Evolutionary conservation across 306 rosid species (phyloP).

Genomic region (Cicer yamashitae): DNA sequence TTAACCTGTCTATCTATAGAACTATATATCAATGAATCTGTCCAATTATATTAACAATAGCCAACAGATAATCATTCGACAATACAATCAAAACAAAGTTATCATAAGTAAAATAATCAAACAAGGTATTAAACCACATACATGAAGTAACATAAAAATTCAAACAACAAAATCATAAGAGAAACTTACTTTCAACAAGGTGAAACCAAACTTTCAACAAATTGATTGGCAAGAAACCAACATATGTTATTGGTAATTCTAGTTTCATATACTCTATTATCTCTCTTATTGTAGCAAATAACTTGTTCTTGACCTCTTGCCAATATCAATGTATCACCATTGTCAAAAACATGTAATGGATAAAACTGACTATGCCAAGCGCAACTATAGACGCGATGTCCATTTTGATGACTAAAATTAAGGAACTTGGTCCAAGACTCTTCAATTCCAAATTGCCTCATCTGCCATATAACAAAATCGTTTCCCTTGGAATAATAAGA

Average conservation of each 20-base stretch:
- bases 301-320: rapidly evolving
- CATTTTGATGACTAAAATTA: not conserved
- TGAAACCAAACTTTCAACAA: not conserved
- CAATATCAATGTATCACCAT: not conserved
- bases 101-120: not conserved
- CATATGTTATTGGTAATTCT: not conserved
- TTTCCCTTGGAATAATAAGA: not conserved
- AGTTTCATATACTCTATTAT: not conserved
- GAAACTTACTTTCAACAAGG: not conserved
- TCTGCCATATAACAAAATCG: not conserved
- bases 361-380: not conserved
- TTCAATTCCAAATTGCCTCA: not conserved
- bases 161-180: not conserved
- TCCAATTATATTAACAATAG: no score
- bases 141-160: no score
- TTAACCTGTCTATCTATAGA: no score
- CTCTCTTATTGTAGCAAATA: not conserved
- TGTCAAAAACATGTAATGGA: not conserved
- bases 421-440: not conserved
- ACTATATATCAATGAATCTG: no score
- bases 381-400: not conserved
- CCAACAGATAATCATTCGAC: no score
- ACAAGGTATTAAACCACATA: not conserved
- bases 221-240: not conserved
- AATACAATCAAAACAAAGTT: not conserved